These are phyloP conservation scores for Harringtonia aguacate DNA, from an alignment of 2,329 filamentous ascomycete genomes.

Conservation along the genomic window DNA sequence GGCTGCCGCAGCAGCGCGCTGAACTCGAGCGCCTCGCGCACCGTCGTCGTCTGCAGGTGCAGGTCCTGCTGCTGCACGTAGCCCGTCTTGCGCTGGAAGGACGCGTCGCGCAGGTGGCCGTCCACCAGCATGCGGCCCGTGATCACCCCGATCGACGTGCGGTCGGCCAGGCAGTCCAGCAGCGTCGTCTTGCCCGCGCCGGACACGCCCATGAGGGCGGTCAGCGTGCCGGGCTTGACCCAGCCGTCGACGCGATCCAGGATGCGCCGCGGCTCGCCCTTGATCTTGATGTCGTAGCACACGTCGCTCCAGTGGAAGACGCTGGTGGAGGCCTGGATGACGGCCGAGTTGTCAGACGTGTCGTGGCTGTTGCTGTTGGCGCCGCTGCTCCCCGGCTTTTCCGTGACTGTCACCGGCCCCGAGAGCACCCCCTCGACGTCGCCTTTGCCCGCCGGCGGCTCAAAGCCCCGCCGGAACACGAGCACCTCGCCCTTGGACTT, in stretches of 20 bases:
- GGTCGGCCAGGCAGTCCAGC: slow-evolving; percentile 68
- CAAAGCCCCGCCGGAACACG: slow-evolving; percentile 24
- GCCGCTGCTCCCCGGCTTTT: slow-evolving; percentile 11
- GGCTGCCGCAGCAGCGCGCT: slow-evolving; percentile 63
- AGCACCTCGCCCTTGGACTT: slow-evolving; percentile 68
- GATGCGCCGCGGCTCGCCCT: too few species aligned
- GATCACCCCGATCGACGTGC: slow-evolving; percentile 68
- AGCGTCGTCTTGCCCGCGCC: slow-evolving; percentile 84
- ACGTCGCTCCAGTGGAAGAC: too few species aligned
- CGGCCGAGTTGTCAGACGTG: too few species aligned
- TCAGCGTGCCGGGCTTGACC: slow-evolving; percentile 72
- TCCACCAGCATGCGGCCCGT: slow-evolving; percentile 66
- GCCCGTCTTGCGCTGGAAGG: slow-evolving; percentile 68
- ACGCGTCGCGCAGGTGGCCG: slow-evolving; percentile 56
- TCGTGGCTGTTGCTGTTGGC: too few species aligned
- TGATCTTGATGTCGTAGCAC: too few species aligned
- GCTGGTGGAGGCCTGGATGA: too few species aligned
- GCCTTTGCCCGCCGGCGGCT: slow-evolving; percentile 50
- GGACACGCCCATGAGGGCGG: slow-evolving; percentile 69
- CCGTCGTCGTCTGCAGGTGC: slow-evolving; percentile 60
- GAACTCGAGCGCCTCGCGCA: slow-evolving; percentile 66
- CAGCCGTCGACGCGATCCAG: slow-evolving; percentile 54
- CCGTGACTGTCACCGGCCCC: background rate
- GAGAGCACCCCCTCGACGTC: slow-evolving; percentile 45
- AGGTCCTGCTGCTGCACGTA: slow-evolving; percentile 77